Evolutionary conservation across 2,329 filamentous ascomycete species (phyloP), one percentile per base, ranked within the genome.

Genomic region (Cordyceps javanica): DNA sequence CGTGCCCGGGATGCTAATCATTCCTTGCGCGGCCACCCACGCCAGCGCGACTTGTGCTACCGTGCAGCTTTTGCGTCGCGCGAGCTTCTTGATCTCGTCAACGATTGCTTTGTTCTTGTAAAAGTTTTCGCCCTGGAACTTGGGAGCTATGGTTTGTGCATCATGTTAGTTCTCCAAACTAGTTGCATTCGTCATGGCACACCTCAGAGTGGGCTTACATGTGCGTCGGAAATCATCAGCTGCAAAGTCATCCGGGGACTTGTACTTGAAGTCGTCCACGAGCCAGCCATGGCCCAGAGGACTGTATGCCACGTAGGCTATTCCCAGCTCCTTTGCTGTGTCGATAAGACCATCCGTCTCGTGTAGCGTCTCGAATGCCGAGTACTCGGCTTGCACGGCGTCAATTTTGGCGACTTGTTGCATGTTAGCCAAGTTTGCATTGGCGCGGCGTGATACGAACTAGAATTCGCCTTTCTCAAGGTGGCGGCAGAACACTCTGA

Each of bases 201-300:
- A n/a, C n/a, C n/a, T n/a, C 10, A 9, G 16, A 14, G 16, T 19
- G 36, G 11, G 67, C 69, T 60, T 55, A 74, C 72, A 60, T 1
- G 36, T 67, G 5, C 74, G 69, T 14, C 75, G 70, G 63, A 75
- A 76, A 59, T 77, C 75, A 58, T 69, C 61, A 0, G 67, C 64
- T 0, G 69, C 65, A 62, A 82, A 78, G 59, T 81, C 77, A 8
- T 77, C 76, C 0, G 75, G 75, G 0, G 68, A 66, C 52, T 75
- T 70, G 62, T 67, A 75, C 3, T 65, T 57, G 51, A 77, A 77
- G 60, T 75, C 63, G 52, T 77, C 75, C 0, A 77, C 75, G 0
- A 78, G 70, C 73, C 75, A 77, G 14, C 76, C 76, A 36, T 78
- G 74, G 1, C 76, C 76, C 0, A 78, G 63, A 0, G 76, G 76